Conservation (phyloP, 192 early-diverging fungal species). For the Glomus cerebriforme region DNA sequence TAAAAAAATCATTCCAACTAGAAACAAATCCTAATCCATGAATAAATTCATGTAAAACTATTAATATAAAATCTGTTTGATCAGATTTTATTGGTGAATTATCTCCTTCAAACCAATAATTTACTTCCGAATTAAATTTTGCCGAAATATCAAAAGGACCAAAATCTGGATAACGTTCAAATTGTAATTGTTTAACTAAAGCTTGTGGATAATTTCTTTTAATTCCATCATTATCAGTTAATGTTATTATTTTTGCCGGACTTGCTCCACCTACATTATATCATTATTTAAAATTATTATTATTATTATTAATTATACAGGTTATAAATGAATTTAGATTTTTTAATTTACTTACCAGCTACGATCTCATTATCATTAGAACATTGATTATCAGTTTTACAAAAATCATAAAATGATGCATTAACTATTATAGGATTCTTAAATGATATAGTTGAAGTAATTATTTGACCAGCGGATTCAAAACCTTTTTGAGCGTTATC, state of each 20-base stretch:
- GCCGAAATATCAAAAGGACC: slow-evolving; percentile 41
- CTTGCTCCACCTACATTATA: slow-evolving; percentile 31
- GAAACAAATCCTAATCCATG: slow-evolving; percentile 49
- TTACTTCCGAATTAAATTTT: slow-evolving; percentile 38
- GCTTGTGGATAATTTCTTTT: slow-evolving; percentile 46
- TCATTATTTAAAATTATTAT: too few relatives aligned
- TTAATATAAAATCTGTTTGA: slow-evolving; percentile 41
- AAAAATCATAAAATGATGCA: slow-evolving; percentile 41
- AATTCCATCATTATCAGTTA: slow-evolving; percentile 39
- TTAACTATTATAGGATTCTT: slow-evolving; percentile 36
- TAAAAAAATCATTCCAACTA: slow-evolving; percentile 36
- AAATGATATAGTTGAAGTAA: slow-evolving; percentile 33
- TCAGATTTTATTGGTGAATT: slow-evolving; percentile 8
- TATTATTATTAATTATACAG: neutral
- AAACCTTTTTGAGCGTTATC: slow-evolving; percentile 33
- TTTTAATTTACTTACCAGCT: slow-evolving; percentile 20
- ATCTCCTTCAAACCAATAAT: slow-evolving; percentile 39
- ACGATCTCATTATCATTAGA: neutral
- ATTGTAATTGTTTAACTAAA: slow-evolving; percentile 41
- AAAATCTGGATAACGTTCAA: slow-evolving; percentile 32
- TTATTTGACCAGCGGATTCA: slow-evolving; percentile 34
- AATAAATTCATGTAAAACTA: slow-evolving; percentile 41
- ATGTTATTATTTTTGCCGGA: slow-evolving; percentile 38
- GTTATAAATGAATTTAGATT: neutral
- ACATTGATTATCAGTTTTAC: slow-evolving; percentile 22